Conservation (phyloP, 768 basidiomycete species). For the Paxillus involutus region DNA sequence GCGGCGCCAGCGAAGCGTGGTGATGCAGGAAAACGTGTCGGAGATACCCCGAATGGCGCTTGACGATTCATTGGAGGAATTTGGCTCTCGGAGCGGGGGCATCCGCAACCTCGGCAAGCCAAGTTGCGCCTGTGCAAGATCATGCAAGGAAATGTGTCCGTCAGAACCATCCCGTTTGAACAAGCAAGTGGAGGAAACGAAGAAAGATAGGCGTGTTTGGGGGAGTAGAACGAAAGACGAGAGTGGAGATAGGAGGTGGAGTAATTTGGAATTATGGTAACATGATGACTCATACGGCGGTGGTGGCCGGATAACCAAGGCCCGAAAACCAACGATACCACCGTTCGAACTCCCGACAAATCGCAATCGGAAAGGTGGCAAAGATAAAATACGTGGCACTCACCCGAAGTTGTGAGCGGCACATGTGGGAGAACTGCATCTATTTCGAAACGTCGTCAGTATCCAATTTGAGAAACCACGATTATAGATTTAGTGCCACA, state of each 20-base stretch:
- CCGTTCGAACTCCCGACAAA: background rate
- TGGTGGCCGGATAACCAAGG: background rate
- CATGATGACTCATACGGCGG: constrained; percentile 14
- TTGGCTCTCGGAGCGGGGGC: constrained; percentile 46
- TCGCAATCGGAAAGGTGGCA: constrained; percentile 1
- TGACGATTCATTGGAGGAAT: constrained; percentile 32
- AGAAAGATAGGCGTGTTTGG: background rate
- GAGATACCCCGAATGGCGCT: constrained; percentile 19
- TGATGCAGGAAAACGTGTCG: constrained; percentile 23
- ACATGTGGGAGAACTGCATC: constrained; percentile 68
- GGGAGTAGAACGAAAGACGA: background rate
- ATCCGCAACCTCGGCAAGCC: constrained; percentile 76
- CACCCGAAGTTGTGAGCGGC: constrained; percentile 86
- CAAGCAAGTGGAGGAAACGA: constrained; percentile 13
- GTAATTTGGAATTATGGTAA: constrained; percentile 25
- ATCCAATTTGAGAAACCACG: background rate
- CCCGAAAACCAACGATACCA: background rate
- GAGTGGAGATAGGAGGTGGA: constrained; percentile 27
- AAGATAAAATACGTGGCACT: constrained; percentile 32
- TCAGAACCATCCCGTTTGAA: constrained; percentile 38
- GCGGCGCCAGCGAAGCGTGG: constrained; percentile 23
- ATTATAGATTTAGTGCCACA: constrained; percentile 8
- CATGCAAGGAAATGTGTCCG: constrained; percentile 48
- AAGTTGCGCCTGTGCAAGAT: constrained; percentile 68
- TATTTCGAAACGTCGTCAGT: constrained; percentile 26